These are phyloP conservation scores for Candida dubliniensis DNA, from an alignment of 1,139 yeast species.

Conservation along the genomic window DNA sequence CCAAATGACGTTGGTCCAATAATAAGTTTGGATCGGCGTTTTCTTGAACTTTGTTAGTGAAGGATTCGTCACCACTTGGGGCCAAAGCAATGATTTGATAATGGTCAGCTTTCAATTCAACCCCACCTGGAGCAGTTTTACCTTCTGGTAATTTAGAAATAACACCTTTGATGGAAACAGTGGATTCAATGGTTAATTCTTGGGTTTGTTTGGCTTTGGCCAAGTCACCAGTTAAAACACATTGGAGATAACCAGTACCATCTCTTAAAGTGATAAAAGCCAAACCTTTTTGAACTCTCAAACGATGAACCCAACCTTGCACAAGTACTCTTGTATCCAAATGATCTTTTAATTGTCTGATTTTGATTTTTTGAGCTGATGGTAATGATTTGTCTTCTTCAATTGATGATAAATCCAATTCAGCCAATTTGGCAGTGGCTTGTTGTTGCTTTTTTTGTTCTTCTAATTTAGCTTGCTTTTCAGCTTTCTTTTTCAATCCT, in stretches of 20 bases:
- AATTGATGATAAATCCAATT: slow-evolving; percentile 69
- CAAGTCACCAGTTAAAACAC: slow-evolving; percentile 84
- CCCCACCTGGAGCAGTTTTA: slow-evolving; percentile 96
- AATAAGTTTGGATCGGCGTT: slow-evolving; percentile 90
- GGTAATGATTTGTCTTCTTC: slow-evolving; percentile 75
- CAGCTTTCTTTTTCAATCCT: slow-evolving; percentile 84
- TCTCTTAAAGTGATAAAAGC: slow-evolving; percentile 92
- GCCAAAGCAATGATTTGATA: slow-evolving; percentile 89
- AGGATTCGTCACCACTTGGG: slow-evolving; percentile 93
- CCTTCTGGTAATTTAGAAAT: slow-evolving; percentile 90
- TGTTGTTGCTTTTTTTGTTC: slow-evolving; percentile 61
- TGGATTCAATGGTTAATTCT: slow-evolving; percentile 85
- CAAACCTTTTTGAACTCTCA: slow-evolving; percentile 88
- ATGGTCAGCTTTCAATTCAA: slow-evolving; percentile 87
- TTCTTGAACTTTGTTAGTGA: slow-evolving; percentile 92
- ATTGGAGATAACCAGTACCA: slow-evolving; percentile 88
- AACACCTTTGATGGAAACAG: slow-evolving; percentile 77
- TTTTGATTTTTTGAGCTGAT: slow-evolving; percentile 64
- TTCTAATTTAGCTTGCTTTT: slow-evolving; percentile 69
- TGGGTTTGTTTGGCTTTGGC: slow-evolving; percentile 87
- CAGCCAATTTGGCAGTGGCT: slow-evolving; percentile 70
- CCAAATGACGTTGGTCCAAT: slow-evolving; percentile 91
- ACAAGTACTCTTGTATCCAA: slow-evolving; percentile 69
- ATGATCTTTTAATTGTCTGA: slow-evolving; percentile 51
- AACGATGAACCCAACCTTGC: slow-evolving; percentile 95